Base-by-base conservation (phyloP, 257 asterid genomes). In the Petrea volubilis region DNA sequence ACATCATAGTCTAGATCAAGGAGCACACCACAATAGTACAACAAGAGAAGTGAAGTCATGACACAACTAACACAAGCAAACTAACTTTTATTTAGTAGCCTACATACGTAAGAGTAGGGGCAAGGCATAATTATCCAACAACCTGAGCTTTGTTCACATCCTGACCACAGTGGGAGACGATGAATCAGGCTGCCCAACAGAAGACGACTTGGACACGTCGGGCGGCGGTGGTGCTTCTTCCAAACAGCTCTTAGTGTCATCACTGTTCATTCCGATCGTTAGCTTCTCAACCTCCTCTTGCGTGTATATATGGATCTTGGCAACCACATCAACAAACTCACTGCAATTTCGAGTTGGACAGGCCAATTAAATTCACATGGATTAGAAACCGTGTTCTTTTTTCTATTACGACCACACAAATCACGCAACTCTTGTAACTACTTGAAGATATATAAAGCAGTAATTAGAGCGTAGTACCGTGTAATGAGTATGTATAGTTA, bases 271-370 rank as follows among this genome's bases (percentile, higher is more conserved):
- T n/a, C 96, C 96, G 7, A 88, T 72, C 36, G 73, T 82, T 89
- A 91, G 83, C 82, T 89, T 89, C 84, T 89, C 96, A 77, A 93
- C 96, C 75, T 93, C 98, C 60, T 91, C 98, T 78, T 82, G 86
- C 12, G 98, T 91, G 87, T 89, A 87, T 74, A 93, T 79, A 46
- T 91, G 98, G 83, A 93, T 93, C 89, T 89, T 89, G 14, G 83
- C 80, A 25, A 79, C 97, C 68, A 91, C 97, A 55, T 89, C 94
- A 60, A 91, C 79, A 66, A 93, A 93, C 68, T 93, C 97, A 43
- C 98, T 93, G 89, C 82, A 73, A 69, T 38, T 47, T 34, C 24
- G 41, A 27, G 63, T 68, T n/a, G n/a, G n/a, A n/a, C n/a, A n/a
- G n/a, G n/a, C n/a, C n/a, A n/a, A n/a, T n/a, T n/a, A n/a, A n/a